These are phyloP conservation scores for Candida methanosorbosa DNA, from an alignment of 805 yeast species.

Conservation along the genomic window DNA sequence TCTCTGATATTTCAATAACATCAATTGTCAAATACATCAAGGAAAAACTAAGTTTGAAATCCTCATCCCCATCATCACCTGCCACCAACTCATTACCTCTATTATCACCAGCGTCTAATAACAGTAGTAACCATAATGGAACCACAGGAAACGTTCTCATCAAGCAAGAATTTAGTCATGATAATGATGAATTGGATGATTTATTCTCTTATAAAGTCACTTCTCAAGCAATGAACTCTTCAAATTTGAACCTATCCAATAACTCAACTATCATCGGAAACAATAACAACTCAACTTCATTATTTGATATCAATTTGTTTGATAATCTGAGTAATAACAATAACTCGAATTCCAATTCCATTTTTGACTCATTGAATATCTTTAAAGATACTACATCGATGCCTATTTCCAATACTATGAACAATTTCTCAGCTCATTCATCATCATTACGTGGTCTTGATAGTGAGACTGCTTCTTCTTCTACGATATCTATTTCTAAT, in stretches of 20 bases:
- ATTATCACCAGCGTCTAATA: too few relatives aligned
- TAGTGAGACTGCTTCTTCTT: too few relatives aligned
- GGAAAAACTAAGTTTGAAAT: not conserved
- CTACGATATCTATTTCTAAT: not conserved
- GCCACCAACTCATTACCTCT: too few relatives aligned
- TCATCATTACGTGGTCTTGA: too few relatives aligned
- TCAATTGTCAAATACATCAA: constrained; percentile 1
- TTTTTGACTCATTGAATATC: not conserved
- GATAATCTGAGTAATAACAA: too few relatives aligned
- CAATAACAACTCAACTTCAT: not conserved
- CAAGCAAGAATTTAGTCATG: too few relatives aligned
- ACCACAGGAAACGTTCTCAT: too few relatives aligned
- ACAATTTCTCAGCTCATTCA: too few relatives aligned
- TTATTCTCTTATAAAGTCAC: constrained; percentile 1
- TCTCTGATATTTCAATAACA: not conserved
- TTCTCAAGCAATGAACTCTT: not conserved
- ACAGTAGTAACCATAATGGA: too few relatives aligned
- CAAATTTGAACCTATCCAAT: not conserved
- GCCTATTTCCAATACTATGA: too few relatives aligned
- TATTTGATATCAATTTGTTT: constrained; percentile 1
- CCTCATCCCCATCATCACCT: constrained; percentile 1
- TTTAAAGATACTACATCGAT: not conserved
- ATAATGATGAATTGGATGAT: constrained; percentile 2
- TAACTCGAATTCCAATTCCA: constrained; percentile 1
- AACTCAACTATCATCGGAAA: not conserved